Evolutionary conservation across 2,329 filamentous ascomycete species (phyloP).

Genomic region (Bisporella sp.): DNA sequence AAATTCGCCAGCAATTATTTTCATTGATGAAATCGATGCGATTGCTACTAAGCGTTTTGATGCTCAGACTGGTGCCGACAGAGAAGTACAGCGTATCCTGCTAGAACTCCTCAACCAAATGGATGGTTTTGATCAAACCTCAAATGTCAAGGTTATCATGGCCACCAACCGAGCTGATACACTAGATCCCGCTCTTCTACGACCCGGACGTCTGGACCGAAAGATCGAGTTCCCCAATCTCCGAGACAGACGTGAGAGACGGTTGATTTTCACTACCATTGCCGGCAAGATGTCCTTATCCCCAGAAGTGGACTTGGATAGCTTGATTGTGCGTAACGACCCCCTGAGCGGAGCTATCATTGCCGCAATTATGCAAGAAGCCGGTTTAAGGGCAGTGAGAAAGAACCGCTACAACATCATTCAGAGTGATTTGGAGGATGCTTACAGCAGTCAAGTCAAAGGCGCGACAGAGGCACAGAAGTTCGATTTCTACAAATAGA

Average conservation of each 20-base stretch:
- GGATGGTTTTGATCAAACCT: constrained; percentile 98
- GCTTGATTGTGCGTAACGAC: constrained; percentile 92
- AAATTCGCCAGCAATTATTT: constrained; percentile 97
- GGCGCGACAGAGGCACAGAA: constrained; percentile 63
- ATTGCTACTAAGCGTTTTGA: constrained; percentile 99
- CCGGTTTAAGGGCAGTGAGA: constrained; percentile 83
- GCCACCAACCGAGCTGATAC: constrained; percentile 98
- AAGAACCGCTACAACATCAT: constrained; percentile 99
- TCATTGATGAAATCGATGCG: constrained; percentile 98
- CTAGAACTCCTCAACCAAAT: constrained; percentile 98
- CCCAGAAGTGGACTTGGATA: constrained; percentile 93
- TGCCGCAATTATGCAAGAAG: constrained; percentile 98
- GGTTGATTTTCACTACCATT: constrained; percentile 96
- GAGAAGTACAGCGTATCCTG: constrained; percentile 97
- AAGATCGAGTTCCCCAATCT: constrained; percentile 99
- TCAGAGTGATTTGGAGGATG: constrained; percentile 91
- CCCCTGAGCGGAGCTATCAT: constrained; percentile 93
- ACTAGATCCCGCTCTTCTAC: constrained; percentile 86
- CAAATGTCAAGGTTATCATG: constrained; percentile 99
- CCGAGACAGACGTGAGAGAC: constrained; percentile 86
- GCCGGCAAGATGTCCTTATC: constrained; percentile 95
- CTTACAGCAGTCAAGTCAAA: constrained; percentile 96
- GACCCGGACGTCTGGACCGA: constrained; percentile 89
- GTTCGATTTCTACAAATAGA: constrained; percentile 88
- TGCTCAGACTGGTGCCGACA: constrained; percentile 93